Percentiles rank a stretch among this genome's conserved stretches.
Conservation (phyloP, 2,329 filamentous ascomycete species). For the Fusarium beomiforme region DNA sequence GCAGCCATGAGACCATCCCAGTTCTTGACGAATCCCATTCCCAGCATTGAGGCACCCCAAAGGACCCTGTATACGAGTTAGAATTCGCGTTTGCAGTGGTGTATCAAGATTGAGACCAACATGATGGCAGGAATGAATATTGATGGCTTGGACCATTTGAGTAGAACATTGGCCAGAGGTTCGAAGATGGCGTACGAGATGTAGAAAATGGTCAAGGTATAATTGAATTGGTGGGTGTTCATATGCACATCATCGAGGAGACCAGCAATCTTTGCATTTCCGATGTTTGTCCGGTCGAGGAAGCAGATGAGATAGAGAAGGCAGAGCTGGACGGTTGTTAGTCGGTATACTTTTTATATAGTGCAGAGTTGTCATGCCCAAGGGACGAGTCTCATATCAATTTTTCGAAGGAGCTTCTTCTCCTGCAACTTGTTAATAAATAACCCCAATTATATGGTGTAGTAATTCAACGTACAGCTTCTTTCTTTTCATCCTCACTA, state of each 20-base stretch:
- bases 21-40: slow-evolving; percentile 73
- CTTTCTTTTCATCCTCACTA: slow-evolving; percentile 69
- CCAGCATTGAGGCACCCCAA: slow-evolving; percentile 76
- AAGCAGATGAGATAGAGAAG: slow-evolving; percentile 80
- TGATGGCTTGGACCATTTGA: slow-evolving; percentile 80
- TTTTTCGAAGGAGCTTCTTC: slow-evolving; percentile 68
- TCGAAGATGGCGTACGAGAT: slow-evolving; percentile 85
- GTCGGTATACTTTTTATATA: not conserved
- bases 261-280: slow-evolving; percentile 71
- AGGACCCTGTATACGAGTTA: slow-evolving; percentile 56
- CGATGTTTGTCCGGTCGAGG: slow-evolving; percentile 81
- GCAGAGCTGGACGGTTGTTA: slow-evolving; percentile 59
- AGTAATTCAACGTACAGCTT: slow-evolving; percentile 60
- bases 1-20: slow-evolving; percentile 73
- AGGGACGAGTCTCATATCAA: slow-evolving; percentile 70
- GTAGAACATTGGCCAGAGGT: slow-evolving; percentile 79
- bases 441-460: not conserved
- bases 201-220: slow-evolving; percentile 84
- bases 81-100: not conserved
- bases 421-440: slow-evolving; percentile 57
- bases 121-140: slow-evolving; percentile 87
- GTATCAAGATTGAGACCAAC: slow-evolving; percentile 54
- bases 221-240: slow-evolving; percentile 74
- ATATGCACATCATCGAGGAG: slow-evolving; percentile 68
- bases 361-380: slow-evolving; percentile 53